phyloP scores from a whole-genome alignment of 768 basidiomycete species.

The Leccinum pellstonianum region DNA sequence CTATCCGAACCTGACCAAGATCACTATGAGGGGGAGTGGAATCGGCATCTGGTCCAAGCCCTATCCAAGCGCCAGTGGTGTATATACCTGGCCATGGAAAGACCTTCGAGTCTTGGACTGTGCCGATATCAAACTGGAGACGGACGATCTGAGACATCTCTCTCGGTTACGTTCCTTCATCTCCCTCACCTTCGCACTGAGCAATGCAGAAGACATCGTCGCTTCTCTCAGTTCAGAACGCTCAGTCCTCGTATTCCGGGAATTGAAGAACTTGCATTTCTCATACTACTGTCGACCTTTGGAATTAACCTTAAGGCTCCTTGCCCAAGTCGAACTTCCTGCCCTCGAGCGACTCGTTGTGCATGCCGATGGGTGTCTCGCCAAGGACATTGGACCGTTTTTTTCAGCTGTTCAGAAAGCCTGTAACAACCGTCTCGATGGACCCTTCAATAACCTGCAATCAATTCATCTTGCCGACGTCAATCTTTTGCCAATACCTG shows the following conservation, averaged over 20 bases:
- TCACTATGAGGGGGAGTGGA: not conserved
- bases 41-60: not conserved
- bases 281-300: not conserved
- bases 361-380: no score
- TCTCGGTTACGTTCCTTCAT: not conserved
- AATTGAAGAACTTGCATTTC: not conserved
- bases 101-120: not conserved
- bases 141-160: not conserved
- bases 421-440: no score
- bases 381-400: no score
- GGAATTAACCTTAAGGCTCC: no score
- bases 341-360: no score
- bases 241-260: not conserved
- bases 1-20: not conserved
- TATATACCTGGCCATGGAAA: not conserved
- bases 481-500: no score
- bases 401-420: no score
- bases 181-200: not conserved
- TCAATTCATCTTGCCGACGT: no score
- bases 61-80: no score
- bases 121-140: not conserved
- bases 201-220: not conserved
- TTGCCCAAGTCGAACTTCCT: no score
- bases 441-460: no score
- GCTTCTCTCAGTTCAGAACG: not conserved